Evolutionary conservation across 805 yeast species (phyloP).

Genomic region (Candida sithepensis): DNA sequence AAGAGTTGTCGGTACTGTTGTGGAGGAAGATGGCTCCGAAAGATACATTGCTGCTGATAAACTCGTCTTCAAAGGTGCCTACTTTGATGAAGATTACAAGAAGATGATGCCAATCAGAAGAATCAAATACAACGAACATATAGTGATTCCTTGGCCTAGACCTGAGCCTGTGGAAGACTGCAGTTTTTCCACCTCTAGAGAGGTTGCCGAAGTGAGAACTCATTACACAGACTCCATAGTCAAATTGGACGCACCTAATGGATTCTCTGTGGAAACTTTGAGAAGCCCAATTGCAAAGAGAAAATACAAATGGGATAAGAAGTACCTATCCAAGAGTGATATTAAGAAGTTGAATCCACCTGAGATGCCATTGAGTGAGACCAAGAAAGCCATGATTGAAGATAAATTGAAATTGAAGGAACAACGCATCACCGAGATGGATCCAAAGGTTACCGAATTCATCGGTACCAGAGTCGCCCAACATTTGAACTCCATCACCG

Average conservation of each 20-base stretch:
- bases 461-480: constrained; percentile 40
- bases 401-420: constrained; percentile 48
- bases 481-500: constrained; percentile 30
- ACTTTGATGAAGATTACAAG: constrained; percentile 72
- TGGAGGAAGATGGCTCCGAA: constrained; percentile 58
- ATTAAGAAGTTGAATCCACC: constrained; percentile 64
- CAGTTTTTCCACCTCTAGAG: constrained; percentile 52
- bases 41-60: constrained; percentile 78
- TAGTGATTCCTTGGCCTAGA: constrained; percentile 87
- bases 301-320: constrained; percentile 52
- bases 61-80: constrained; percentile 60
- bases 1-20: constrained; percentile 74
- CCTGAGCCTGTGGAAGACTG: constrained; percentile 60
- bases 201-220: constrained; percentile 64
- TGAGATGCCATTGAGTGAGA: constrained; percentile 68
- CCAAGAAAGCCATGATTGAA: constrained; percentile 56
- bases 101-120: constrained; percentile 73
- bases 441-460: constrained; percentile 41
- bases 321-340: constrained; percentile 53
- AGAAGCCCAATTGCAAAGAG: constrained; percentile 72
- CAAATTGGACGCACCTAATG: constrained; percentile 65
- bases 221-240: constrained; percentile 67
- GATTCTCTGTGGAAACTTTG: constrained; percentile 50
- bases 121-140: constrained; percentile 62
- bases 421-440: constrained; percentile 35